phyloP scores from a whole-genome alignment of 768 basidiomycete species.

The Kondoa malvinella region DNA sequence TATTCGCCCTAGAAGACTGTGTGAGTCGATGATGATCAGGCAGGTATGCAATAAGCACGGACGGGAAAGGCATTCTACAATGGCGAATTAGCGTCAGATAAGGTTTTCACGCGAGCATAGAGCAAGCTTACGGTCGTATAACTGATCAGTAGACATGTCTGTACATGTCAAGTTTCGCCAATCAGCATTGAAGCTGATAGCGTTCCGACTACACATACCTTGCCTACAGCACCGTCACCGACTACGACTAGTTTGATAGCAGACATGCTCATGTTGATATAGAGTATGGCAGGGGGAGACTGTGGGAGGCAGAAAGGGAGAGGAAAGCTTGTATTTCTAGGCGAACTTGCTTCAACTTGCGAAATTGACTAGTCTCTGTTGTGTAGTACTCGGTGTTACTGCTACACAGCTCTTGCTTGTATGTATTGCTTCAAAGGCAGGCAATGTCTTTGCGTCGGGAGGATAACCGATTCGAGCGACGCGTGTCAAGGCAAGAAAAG shows the following conservation, averaged over 20 bases:
- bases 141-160: constrained; percentile 98
- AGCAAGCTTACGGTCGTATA: constrained; percentile 57
- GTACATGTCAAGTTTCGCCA: neutral
- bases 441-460: too few species aligned
- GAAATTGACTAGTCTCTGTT: too few species aligned
- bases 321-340: neutral
- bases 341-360: too few species aligned
- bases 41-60: constrained; percentile 62
- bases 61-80: constrained; percentile 28
- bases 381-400: too few species aligned
- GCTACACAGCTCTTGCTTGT: too few species aligned
- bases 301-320: neutral
- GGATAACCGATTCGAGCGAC: too few species aligned
- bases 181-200: neutral
- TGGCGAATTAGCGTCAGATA: neutral
- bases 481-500: too few species aligned
- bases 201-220: constrained; percentile 23
- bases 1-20: constrained; percentile 61
- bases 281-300: neutral
- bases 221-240: constrained; percentile 37
- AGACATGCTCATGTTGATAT: neutral
- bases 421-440: too few species aligned
- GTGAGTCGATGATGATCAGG: constrained; percentile 37
- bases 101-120: neutral
- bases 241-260: constrained; percentile 34